Base-by-base conservation (phyloP, 1,284 basidiomycete genomes). In the Termitomyces sp. region DNA sequence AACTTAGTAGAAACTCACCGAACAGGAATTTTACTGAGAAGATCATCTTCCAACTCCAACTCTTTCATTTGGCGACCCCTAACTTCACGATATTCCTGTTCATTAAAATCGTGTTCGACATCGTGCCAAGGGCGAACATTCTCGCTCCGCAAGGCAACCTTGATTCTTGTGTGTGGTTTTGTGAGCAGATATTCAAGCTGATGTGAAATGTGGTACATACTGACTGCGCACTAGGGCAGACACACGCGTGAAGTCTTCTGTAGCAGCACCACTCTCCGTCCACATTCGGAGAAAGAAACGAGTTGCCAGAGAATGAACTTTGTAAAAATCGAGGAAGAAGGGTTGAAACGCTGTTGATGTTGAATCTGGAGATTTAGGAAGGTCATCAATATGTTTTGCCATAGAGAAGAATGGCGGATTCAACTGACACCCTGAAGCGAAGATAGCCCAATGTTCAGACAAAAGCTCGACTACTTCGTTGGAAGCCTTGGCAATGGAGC, bases 251-350 rank as follows among this genome's bases (percentile, higher is more conserved):
- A 97, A 95, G 68, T 97, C 93, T 30, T 78, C 84, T 7, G 71
- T 69, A 8, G 88, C 86, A 1, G 95, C 92, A 34, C 90, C 89
- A 60, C 91, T 93, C 70, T 98, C 94, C 64, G 82, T 85, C 94
- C 94, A 98, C 88, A 98, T 96, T 58, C 92, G 83, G 28, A 94
- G 73, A 75, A 97, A 97, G 76, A 98, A 97, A 54, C 84, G 84
- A 28, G 91, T 83, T 1, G 90, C 90, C 3, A 96, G 75, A 5
- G 81, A 76, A 70, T 98, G 95, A 9, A 96, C 86, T 56, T 83
- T 85, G 61, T 82, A 80, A 67, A 95, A 92, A 63, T 92, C 90
- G 57, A 98, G 79, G 68, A 98, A 88, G 74, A 94, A 94, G 0
- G 93, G 92, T 62, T 92, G 88, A 70, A 92, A 95, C 1, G 86